Conservation (phyloP, 2,329 filamentous ascomycete species). For the Alternaria novae-zelandiae region DNA sequence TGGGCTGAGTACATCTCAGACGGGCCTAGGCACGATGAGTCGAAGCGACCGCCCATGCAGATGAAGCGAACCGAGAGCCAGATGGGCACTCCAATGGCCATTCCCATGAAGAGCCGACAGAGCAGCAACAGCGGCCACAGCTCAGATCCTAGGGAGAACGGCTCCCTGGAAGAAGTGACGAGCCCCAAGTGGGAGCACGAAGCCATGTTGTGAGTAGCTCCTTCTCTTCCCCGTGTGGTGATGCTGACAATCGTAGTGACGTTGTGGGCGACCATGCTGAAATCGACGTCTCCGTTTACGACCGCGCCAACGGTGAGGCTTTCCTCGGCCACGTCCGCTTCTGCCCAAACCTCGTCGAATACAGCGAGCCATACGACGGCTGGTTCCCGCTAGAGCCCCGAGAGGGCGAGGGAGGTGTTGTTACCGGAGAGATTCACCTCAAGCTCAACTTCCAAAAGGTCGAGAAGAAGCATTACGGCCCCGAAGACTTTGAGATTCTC, state of each 20-base stretch:
- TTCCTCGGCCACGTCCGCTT: slow-evolving; percentile 92
- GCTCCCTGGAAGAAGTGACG: slow-evolving; percentile 70
- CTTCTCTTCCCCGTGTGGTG: not conserved
- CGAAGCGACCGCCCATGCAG: slow-evolving; percentile 54
- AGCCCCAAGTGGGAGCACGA: slow-evolving; percentile 96
- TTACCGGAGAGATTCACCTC: slow-evolving; percentile 86
- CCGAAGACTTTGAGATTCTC: slow-evolving; percentile 93
- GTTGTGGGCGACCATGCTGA: slow-evolving; percentile 90
- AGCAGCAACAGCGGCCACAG: slow-evolving; percentile 93
- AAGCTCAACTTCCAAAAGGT: slow-evolving; percentile 87
- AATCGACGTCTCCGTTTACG: slow-evolving; percentile 93
- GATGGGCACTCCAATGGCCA: slow-evolving; percentile 84
- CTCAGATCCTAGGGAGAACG: slow-evolving; percentile 58
- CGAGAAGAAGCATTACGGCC: slow-evolving; percentile 84
- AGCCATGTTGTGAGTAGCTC: slow-evolving; percentile 80
- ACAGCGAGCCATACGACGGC: slow-evolving; percentile 74
- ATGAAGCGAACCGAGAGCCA: slow-evolving; percentile 77
- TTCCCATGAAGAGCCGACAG: slow-evolving; percentile 95
- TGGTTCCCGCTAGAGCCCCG: slow-evolving; percentile 86
- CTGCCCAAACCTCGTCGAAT: slow-evolving; percentile 71
- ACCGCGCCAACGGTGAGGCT: slow-evolving; percentile 81
- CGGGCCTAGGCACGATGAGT: slow-evolving; percentile 70
- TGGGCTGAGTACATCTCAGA: slow-evolving; percentile 95
- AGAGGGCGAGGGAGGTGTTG: slow-evolving; percentile 77
- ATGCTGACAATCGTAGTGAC: slow-evolving; percentile 66